phyloP scores from a whole-genome alignment of 2,329 filamentous ascomycete genomes.

The Pezicula carpinea region DNA sequence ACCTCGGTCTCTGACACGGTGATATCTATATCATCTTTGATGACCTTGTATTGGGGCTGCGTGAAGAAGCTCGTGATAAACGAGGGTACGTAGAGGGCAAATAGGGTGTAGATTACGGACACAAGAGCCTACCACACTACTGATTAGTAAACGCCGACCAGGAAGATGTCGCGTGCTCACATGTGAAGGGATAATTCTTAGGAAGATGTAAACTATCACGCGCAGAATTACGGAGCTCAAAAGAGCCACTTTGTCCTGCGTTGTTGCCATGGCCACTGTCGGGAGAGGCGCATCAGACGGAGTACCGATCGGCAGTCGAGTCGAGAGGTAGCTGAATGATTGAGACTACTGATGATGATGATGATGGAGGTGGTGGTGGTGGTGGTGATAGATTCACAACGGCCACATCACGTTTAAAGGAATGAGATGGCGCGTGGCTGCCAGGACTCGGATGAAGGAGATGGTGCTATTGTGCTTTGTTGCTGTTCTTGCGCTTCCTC shows the following conservation, averaged over 20 bases:
- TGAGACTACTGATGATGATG: too few relatives aligned
- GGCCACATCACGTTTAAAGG: too few relatives aligned
- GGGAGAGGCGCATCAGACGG: too few relatives aligned
- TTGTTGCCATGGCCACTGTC: constrained; percentile 13
- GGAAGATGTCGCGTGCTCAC: constrained; percentile 23
- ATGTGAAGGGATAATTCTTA: constrained; percentile 47
- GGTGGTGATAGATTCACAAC: too few relatives aligned
- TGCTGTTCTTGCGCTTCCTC: too few relatives aligned
- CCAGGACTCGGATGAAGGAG: too few relatives aligned
- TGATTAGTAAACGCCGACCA: neutral
- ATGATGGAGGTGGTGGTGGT: too few relatives aligned
- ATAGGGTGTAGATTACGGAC: constrained; percentile 51
- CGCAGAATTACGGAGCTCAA: constrained; percentile 46
- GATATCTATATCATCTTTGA: constrained; percentile 55
- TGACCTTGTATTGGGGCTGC: constrained; percentile 51
- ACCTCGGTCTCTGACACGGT: constrained; percentile 42
- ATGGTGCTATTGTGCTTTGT: too few relatives aligned
- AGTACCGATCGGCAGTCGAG: too few relatives aligned
- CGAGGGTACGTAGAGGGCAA: constrained; percentile 60
- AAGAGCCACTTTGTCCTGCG: constrained; percentile 22
- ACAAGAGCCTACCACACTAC: constrained; percentile 28
- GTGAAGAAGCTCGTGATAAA: constrained; percentile 56
- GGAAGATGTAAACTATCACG: constrained; percentile 49
- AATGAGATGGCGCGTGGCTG: too few relatives aligned
- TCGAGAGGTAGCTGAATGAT: too few relatives aligned